Evolutionary conservation across 169 alveolate species (phyloP), one percentile per base, ranked within the genome.

Genomic region (Plasmodium inui): DNA sequence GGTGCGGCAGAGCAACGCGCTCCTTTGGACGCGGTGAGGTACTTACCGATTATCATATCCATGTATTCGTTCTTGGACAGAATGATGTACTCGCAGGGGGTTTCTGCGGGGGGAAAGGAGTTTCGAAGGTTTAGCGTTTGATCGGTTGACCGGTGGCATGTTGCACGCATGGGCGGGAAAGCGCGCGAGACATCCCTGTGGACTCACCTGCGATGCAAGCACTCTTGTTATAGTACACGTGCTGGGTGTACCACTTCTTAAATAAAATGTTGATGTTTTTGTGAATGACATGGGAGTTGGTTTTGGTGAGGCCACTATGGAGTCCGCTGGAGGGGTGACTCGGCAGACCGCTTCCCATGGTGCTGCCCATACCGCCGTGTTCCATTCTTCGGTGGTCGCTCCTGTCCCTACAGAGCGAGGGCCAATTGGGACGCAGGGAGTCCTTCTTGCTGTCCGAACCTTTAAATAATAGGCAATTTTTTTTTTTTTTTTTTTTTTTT

Each of bases 21-120:
- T 26, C 17, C 39, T 61, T n/a, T 19, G 19, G 12, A 0, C 8
- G 22, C 32, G 22, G 53, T 17, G 37, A 6, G 32, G 1, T 10
- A 37, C 41, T 53, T 88, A 88, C 94, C 94, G 37, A 72, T 88
- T 55, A 88, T 88, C 94, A 88, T 88, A 37, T 88, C 94, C 94
- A 88, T 88, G 46, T 88, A 88, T n/a, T 88, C 94, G 82, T 73
- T 73, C 39, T 73, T 73, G n/a, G 82, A 32, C 0, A 73, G 53
- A 30, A 73, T 22, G 8, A 73, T 73, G 12, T 73, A 73, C n/a
- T 73, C 82, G 53, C 82, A 73, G 53, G 82, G 41, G 10, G 82
- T 73, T 73, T 73, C 82, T 73, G 32, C 39, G 5, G 30, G 17
- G 17, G 22, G 53, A 44, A 79, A 26, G 34, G 12, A 44, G 34